Conservation (phyloP, 257 asterid genomes). For the Fraxinus americana region DNA sequence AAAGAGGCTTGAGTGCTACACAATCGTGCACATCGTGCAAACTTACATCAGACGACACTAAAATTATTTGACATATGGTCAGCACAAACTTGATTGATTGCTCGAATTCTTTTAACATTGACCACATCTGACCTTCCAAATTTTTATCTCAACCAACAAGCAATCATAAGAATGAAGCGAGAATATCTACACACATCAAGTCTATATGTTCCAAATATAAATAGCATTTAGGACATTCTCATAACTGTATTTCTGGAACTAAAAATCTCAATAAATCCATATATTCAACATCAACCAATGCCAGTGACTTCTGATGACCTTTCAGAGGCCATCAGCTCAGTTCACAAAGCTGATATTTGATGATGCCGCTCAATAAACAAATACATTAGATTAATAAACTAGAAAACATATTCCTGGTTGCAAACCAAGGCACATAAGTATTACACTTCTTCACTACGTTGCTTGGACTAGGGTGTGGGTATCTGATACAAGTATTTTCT, state of each 20-base stretch:
- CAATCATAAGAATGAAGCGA: background rate
- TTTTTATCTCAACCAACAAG: background rate
- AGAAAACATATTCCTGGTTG: no score
- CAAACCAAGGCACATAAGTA: background rate
- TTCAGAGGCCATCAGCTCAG: background rate
- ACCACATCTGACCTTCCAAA: background rate
- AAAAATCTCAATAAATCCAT: background rate
- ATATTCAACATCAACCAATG: background rate
- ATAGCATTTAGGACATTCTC: background rate
- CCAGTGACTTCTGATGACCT: background rate
- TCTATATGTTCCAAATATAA: background rate
- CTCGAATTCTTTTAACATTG: background rate
- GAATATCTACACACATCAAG: background rate
- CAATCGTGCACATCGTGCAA: background rate
- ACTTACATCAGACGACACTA: background rate
- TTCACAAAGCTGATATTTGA: background rate
- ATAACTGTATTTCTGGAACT: background rate
- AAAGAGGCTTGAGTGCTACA: background rate
- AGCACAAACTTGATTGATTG: background rate
- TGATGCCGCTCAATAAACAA: background rate
- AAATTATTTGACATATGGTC: background rate
- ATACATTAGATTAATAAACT: no score
- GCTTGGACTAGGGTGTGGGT: no score
- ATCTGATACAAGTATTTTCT: no score
- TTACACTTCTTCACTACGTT: background rate